phyloP scores from a whole-genome alignment of 306 rosid species.

The Sechiopsis laciniata region DNA sequence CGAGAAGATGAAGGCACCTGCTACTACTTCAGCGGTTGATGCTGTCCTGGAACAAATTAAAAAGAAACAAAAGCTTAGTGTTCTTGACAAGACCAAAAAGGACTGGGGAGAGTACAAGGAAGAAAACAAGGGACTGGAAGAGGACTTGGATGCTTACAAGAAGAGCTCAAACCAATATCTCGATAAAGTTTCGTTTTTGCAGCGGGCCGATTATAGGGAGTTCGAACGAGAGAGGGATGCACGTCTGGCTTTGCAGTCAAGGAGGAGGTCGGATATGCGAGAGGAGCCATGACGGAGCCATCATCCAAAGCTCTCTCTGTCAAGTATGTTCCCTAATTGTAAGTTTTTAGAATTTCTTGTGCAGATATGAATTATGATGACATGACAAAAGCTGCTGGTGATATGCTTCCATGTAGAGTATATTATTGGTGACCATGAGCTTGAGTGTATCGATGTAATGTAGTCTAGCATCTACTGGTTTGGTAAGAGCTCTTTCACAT shows the following conservation, averaged over 20 bases:
- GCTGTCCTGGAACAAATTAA: conserved; percentile 76
- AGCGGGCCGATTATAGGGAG: conserved; percentile 89
- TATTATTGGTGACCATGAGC: too few relatives aligned
- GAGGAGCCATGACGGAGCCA: conserved; percentile 44
- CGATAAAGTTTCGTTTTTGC: conserved; percentile 79
- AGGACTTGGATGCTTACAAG: conserved; percentile 89
- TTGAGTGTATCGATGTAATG: too few relatives aligned
- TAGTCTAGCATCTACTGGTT: too few relatives aligned
- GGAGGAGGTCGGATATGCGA: conserved; percentile 74
- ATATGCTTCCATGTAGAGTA: too few relatives aligned
- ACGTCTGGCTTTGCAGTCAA: conserved; percentile 66
- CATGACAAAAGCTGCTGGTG: too few relatives aligned
- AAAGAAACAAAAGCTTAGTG: conserved; percentile 95
- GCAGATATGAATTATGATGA: neutral
- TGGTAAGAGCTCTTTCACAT: too few relatives aligned
- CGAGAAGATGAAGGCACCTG: conserved; percentile 53
- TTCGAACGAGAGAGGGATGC: conserved; percentile 97
- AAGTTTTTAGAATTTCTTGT: conserved; percentile 5
- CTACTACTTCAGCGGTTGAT: conserved; percentile 79
- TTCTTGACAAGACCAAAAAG: conserved; percentile 83
- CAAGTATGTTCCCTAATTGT: neutral
- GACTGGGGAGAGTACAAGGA: conserved; percentile 99
- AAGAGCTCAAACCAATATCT: conserved; percentile 96
- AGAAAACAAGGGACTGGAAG: conserved; percentile 70
- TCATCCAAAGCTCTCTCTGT: conserved; percentile 10